Evolutionary conservation across 306 rosid species (phyloP).

Genomic region (Quercus aquifolioides): DNA sequence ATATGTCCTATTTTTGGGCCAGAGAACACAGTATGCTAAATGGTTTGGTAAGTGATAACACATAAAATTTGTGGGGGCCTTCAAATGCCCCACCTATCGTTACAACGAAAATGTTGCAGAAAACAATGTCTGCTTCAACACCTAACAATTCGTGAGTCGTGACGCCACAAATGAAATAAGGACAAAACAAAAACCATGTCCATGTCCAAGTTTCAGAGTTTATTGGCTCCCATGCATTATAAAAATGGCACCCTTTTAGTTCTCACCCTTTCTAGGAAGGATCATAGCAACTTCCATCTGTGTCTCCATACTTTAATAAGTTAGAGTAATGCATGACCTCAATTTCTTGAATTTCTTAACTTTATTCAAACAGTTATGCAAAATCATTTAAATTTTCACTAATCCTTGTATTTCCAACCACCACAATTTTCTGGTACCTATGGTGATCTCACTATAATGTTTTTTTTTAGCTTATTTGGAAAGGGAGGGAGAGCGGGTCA

Average conservation of each 20-base stretch:
- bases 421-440: too few relatives aligned
- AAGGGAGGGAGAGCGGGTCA: too few relatives aligned
- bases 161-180: not conserved
- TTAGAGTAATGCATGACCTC: not conserved
- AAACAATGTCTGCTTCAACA: not conserved
- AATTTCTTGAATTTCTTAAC: not conserved
- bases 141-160: not conserved
- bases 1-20: too few relatives aligned
- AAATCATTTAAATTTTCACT: too few relatives aligned
- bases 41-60: too few relatives aligned
- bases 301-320: not conserved
- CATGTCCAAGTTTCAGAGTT: not conserved
- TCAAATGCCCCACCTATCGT: not conserved
- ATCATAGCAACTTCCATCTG: conserved; percentile 27
- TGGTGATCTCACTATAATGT: too few relatives aligned
- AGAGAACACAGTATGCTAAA: too few relatives aligned
- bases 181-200: not conserved
- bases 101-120: not conserved
- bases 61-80: not conserved
- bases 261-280: conserved; percentile 23
- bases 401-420: too few relatives aligned
- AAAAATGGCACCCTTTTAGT: not conserved
- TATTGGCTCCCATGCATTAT: not conserved
- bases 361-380: too few relatives aligned
- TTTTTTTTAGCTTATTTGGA: too few relatives aligned